Base-by-base conservation (phyloP, 345 rosid species). In the Eucalyptus albens region DNA sequence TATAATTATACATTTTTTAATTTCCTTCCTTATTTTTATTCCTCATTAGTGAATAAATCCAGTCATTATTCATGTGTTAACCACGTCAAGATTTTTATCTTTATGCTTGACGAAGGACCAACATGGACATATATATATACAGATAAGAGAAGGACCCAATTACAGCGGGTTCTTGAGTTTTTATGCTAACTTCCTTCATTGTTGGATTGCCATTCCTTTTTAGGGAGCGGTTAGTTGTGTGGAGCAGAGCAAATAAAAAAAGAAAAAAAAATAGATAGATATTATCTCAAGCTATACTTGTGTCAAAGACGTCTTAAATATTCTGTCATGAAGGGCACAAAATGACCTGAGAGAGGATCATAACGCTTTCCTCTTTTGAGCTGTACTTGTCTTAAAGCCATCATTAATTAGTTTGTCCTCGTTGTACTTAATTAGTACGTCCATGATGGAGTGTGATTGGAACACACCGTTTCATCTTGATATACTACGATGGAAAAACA, bases 391-490 rank as follows among this genome's bases (percentile, higher is more conserved):
- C 83, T 37, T 56, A 56, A 40, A 77, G 26, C 26, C 59, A 53
- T 53, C 59, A 53, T 53, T 53, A 53, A 53, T 40, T 24, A 37
- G 42, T 37, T 12, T 21, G 83, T 10, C 45, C 5, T 21, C 10
- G 12, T 45, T 47, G 12, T 47, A 47, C 49, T 47, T 47, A 47
- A 47, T 47, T 47, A 47, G 49, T 47, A 47, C 13, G 5, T 47
- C 0, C 49, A 47, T 47, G 49, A 47, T 47, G 4, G 49, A 45
- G 49, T 45, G 49, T 3, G 44, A 42, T 45, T 47, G 4, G 12
- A 47, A 47, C 4, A 0, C 49, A 11, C 49, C 4, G 0, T 47
- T 45, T 47, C 0, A 0, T 47, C 13, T 47, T 47, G 49, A 47
- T 11, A 47, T 47, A 47, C 13, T 47, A 47, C 0, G 13, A 47